These are phyloP conservation scores for Trichomonas gallinae DNA, from an alignment of 208 protist genomes.

Conservation along the genomic window DNA sequence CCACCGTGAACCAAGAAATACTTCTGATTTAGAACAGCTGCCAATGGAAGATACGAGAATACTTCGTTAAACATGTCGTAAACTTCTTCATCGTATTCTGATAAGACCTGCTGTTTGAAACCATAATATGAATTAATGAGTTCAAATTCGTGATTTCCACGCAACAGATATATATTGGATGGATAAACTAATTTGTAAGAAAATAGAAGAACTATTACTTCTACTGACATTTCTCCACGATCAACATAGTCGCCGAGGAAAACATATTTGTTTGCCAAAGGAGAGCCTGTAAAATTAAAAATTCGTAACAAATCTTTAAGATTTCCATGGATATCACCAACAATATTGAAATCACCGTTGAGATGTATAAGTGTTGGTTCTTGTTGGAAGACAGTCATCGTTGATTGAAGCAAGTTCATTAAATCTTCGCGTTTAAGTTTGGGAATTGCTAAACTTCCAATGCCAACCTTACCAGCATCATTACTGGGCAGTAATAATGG, in stretches of 20 bases:
- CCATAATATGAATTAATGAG: background rate
- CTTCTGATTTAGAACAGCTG: background rate
- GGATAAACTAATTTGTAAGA: background rate
- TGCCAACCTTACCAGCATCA: background rate
- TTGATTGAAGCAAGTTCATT: background rate
- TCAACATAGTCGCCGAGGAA: conserved; percentile 28
- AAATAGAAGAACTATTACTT: background rate
- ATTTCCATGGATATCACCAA: conserved; percentile 19
- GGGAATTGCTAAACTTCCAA: background rate
- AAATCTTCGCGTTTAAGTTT: background rate
- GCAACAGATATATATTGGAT: background rate
- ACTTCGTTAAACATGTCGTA: background rate
- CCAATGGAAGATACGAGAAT: background rate
- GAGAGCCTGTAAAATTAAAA: background rate
- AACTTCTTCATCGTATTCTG: background rate
- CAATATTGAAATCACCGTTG: background rate
- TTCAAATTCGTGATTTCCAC: background rate
- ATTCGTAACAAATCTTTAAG: conserved; percentile 20
- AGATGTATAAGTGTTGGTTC: background rate
- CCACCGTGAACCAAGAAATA: background rate
- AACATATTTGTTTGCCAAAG: background rate
- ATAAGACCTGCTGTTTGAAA: background rate
- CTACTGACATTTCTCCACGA: background rate
- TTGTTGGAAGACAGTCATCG: background rate
- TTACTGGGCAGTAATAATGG: background rate